Evolutionary conservation across 1,139 yeast genomes (phyloP), one percentile per base, ranked within the genome.

Genomic region (Scheffersomyces titani): DNA sequence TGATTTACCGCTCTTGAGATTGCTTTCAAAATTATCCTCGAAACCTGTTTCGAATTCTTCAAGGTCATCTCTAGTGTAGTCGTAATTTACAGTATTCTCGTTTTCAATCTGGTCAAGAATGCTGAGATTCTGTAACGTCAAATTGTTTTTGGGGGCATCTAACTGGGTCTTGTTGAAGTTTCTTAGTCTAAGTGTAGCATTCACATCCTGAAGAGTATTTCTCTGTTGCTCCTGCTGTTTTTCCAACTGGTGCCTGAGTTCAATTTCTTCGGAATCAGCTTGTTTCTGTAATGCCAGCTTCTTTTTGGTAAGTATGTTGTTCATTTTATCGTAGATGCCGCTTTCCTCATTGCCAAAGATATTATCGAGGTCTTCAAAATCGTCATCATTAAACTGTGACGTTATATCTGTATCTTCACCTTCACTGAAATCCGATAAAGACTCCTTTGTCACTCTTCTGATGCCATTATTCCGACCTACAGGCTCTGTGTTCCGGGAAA

Each of bases 21-120:
- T 55, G 19, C 48, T 53, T 24, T 61, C 65, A 49, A 61, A 61
- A 47, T 61, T 54, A 16, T 46, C 51, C 62, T 68, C 73, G 51
- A 70, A 70, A 4, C 81, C 82, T 45, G 75, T 77, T 52, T 76
- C 81, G 61, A 78, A 77, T 30, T 73, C 70, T 49, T 77, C 82
- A 60, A 66, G 70, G 54, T 77, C 81, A 57, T 78, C 82, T 52
- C 71, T 61, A 7, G 76, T 73, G 57, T 72, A 75, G 55, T 77
- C 80, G 58, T 75, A 76, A 55, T 74, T 72, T 18, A 77, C 65
- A 1, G 80, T 75, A 53, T 63, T 64, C 19, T 77, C 80, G 58
- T 69, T 70, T 46, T 76, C 78, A 52, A 73, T 59, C 47, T 67
- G 70, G 54, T 76, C 80, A 24, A 67, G 55, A 9, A 67, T 54